A percentile compares a stretch with the other conserved stretches of the same genome.
These are phyloP conservation scores for Gliomastix tumulicola DNA, from an alignment of 2,329 filamentous ascomycete genomes.

Conservation along the genomic window DNA sequence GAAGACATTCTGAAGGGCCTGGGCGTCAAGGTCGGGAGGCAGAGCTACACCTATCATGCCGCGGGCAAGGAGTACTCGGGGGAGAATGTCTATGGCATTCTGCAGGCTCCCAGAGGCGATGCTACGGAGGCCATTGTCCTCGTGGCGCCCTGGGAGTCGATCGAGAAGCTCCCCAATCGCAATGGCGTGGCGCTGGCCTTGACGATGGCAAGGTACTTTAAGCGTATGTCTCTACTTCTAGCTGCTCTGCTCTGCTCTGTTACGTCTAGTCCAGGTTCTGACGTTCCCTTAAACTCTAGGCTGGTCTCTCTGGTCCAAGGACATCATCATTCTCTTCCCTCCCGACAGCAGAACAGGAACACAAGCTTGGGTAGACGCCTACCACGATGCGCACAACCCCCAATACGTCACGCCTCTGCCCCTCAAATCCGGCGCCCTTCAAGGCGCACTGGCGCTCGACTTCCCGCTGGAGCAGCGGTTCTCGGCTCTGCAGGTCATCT, in stretches of 20 bases:
- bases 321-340: slow-evolving; percentile 87
- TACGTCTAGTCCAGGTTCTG: not conserved
- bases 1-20: slow-evolving; percentile 69
- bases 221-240: slow-evolving; percentile 42
- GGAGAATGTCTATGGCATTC: slow-evolving; percentile 88
- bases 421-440: slow-evolving; percentile 86
- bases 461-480: slow-evolving; percentile 82
- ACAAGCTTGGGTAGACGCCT: slow-evolving; percentile 96
- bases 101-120: slow-evolving; percentile 90
- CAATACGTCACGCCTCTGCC: slow-evolving; percentile 66
- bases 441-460: slow-evolving; percentile 89
- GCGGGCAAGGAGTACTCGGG: slow-evolving; percentile 68
- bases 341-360: slow-evolving; percentile 85
- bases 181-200: slow-evolving; percentile 83
- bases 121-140: slow-evolving; percentile 95
- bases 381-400: slow-evolving; percentile 81
- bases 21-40: slow-evolving; percentile 80
- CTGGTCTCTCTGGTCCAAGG: slow-evolving; percentile 98
- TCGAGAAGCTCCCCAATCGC: slow-evolving; percentile 69
- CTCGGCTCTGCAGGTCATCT: slow-evolving; percentile 82
- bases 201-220: slow-evolving; percentile 89
- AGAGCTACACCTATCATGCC: slow-evolving; percentile 80
- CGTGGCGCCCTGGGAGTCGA: slow-evolving; percentile 81
- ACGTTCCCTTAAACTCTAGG: slow-evolving; percentile 37
- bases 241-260: not conserved